These are phyloP conservation scores for Emydomyces testavorans DNA, from an alignment of 2,329 filamentous ascomycete species.

Conservation along the genomic window DNA sequence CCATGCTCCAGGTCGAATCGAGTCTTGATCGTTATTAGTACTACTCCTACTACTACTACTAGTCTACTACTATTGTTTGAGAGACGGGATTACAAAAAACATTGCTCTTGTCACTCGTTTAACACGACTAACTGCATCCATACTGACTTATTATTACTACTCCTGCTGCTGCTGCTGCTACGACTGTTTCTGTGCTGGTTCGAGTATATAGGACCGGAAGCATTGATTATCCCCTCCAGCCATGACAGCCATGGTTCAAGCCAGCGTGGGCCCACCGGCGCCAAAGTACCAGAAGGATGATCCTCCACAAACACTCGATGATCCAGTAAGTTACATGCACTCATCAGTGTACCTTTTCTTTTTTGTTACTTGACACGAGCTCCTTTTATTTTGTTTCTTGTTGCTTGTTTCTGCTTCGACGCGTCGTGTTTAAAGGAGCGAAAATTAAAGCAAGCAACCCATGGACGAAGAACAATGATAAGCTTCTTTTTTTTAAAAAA, in stretches of 20 bases:
- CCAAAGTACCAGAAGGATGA: constrained; percentile 39
- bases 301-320: constrained; percentile 28
- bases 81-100: neutral
- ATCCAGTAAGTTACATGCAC: constrained; percentile 35
- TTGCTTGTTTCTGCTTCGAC: constrained; percentile 14
- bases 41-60: no score
- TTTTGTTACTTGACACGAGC: neutral
- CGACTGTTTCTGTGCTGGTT: no score
- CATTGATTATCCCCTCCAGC: constrained; percentile 13
- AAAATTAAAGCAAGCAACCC: neutral
- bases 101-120: constrained; percentile 8
- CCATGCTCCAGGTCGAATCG: neutral
- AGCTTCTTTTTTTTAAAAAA: neutral
- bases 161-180: no score
- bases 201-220: no score
- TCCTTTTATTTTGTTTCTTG: constrained; percentile 15
- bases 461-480: neutral
- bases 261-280: constrained; percentile 30
- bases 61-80: neutral
- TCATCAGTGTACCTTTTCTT: neutral
- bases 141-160: neutral
- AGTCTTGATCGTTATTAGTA: neutral
- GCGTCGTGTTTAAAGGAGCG: neutral
- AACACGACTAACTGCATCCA: neutral
- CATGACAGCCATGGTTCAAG: constrained; percentile 36